phyloP scores from a whole-genome alignment of 1,139 yeast genomes.

The Torulaspora pretoriensis region DNA sequence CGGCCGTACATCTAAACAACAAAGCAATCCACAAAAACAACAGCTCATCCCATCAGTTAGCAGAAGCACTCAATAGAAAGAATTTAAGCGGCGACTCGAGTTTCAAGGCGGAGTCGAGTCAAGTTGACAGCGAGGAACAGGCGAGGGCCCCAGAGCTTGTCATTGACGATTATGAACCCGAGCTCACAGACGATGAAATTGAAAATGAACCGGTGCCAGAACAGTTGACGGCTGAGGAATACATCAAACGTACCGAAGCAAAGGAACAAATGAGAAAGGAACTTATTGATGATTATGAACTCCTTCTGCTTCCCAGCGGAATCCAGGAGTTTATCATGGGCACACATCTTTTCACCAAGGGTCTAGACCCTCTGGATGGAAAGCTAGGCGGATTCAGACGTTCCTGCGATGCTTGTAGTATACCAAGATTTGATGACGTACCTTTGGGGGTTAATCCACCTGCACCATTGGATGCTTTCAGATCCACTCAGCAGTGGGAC shows the following conservation, averaged over 20 bases:
- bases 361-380: slow-evolving; percentile 23
- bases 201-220: slow-evolving; percentile 28
- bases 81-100: slow-evolving; percentile 8
- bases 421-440: slow-evolving; percentile 27
- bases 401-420: slow-evolving; percentile 29
- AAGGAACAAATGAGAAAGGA: slow-evolving; percentile 16
- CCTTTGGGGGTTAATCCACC: slow-evolving; percentile 37
- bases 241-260: slow-evolving; percentile 9
- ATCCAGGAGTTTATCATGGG: slow-evolving; percentile 51
- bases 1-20: slow-evolving; percentile 26
- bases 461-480: slow-evolving; percentile 36
- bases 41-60: slow-evolving; percentile 9
- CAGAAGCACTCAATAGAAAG: slow-evolving; percentile 5
- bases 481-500: slow-evolving; percentile 38
- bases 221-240: slow-evolving; percentile 18
- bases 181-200: slow-evolving; percentile 29
- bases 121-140: slow-evolving; percentile 1
- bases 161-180: slow-evolving; percentile 22
- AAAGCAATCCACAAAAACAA: slow-evolving; percentile 20
- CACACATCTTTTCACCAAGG: slow-evolving; percentile 25
- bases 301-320: slow-evolving; percentile 63
- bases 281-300: slow-evolving; percentile 32
- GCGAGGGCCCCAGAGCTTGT: slow-evolving; percentile 4
- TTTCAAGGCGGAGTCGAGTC: slow-evolving; percentile 1
- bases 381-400: slow-evolving; percentile 31